Percentiles rank a stretch among this genome's conserved stretches.
phyloP scores from a whole-genome alignment of 73 alveolate species.

The Paramecium sonneborni region DNA sequence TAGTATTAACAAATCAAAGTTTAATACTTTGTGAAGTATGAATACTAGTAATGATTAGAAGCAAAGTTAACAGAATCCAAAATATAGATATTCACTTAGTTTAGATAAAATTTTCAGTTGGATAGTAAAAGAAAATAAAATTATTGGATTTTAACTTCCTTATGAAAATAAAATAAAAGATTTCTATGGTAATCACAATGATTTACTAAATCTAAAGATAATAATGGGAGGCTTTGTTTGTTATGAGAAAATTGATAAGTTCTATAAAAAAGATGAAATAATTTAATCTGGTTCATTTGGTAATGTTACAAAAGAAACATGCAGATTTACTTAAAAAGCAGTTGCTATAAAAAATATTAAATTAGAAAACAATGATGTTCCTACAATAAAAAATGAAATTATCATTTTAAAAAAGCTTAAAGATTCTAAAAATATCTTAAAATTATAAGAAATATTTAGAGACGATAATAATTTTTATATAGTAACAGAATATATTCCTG shows the following conservation, averaged over 20 bases:
- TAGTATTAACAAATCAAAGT: background rate
- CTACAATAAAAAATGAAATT: constrained; percentile 8
- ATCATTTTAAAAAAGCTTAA: background rate
- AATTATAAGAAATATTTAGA: background rate
- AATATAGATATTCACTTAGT: background rate
- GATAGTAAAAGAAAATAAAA: background rate
- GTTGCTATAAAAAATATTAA: background rate
- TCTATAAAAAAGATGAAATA: background rate
- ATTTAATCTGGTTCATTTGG: constrained; percentile 9
- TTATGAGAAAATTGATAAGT: background rate
- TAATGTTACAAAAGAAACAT: constrained; percentile 24
- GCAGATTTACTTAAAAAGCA: background rate
- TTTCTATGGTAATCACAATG: background rate
- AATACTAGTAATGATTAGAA: background rate
- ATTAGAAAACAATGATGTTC: background rate
- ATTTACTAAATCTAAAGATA: background rate
- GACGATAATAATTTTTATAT: background rate
- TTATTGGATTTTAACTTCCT: background rate
- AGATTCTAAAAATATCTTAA: background rate
- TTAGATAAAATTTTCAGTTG: background rate
- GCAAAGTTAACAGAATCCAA: background rate
- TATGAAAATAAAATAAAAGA: background rate
- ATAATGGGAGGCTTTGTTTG: background rate
- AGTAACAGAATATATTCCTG: background rate
- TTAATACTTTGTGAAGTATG: constrained; percentile 13